Conservation (phyloP, 1,139 yeast species). For the Taphrina deformans region DNA sequence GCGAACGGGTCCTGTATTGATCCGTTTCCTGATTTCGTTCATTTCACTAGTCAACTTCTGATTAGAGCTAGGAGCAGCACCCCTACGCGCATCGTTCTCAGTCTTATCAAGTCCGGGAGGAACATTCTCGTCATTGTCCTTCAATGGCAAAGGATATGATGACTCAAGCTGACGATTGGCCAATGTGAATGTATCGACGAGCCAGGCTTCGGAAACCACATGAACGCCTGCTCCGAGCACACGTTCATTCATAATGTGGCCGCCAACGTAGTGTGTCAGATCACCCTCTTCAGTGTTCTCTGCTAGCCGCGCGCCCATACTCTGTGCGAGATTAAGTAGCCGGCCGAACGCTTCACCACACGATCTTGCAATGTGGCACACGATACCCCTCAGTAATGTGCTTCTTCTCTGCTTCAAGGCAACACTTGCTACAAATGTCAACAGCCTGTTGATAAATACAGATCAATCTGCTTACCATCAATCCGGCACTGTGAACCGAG, state of each 20-base stretch:
- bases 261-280: not conserved
- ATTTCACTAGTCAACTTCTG: constrained; percentile 1
- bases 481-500: constrained; percentile 10
- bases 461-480: constrained; percentile 1
- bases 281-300: not conserved
- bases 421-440: not conserved
- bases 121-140: not conserved
- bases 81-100: not conserved
- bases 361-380: not conserved
- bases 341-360: not conserved
- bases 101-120: not conserved
- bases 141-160: not conserved
- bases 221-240: not conserved
- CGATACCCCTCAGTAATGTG: not conserved
- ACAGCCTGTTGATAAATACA: not conserved
- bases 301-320: constrained; percentile 1
- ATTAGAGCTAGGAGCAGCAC: not conserved
- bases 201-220: constrained; percentile 10
- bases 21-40: constrained; percentile 12
- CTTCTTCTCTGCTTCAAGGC: not conserved
- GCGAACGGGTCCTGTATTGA: constrained; percentile 9
- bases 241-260: not conserved
- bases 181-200: not conserved
- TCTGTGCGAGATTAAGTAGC: not conserved
- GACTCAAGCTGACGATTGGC: not conserved